Evolutionary conservation across 208 protist genomes (phyloP).

Genomic region (Acanthamoeba comandoni): DNA sequence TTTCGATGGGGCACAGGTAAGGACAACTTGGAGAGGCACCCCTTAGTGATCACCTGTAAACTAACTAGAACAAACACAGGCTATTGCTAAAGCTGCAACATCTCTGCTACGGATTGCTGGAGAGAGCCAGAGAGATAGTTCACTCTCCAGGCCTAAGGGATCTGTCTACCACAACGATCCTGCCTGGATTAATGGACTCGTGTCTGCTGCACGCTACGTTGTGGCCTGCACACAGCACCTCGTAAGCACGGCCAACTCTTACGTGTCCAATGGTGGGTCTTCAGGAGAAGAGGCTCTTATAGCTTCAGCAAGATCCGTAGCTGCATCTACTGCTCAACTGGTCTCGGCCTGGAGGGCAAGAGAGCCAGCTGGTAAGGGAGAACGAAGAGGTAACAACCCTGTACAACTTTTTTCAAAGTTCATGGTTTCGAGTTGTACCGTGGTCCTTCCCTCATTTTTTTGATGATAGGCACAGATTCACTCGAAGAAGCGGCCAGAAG

Average conservation of each 20-base stretch:
- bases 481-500: neutral
- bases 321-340: conserved; percentile 4
- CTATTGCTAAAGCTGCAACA: neutral
- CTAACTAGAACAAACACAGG: neutral
- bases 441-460: neutral
- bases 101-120: neutral
- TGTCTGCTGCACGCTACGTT: neutral
- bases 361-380: too few relatives aligned
- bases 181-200: conserved; percentile 6
- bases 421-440: neutral
- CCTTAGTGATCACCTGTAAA: neutral
- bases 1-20: neutral
- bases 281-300: conserved; percentile 6
- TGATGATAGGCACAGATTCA: neutral
- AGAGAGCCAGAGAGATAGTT: neutral
- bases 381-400: too few relatives aligned
- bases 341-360: conserved; percentile 12
- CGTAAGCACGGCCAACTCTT: conserved; percentile 17
- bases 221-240: conserved; percentile 18
- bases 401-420: too few relatives aligned
- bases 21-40: neutral
- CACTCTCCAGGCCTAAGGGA: neutral
- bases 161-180: conserved; percentile 28
- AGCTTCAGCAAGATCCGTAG: neutral
- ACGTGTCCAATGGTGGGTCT: neutral